Evolutionary conservation across 176 grass and related monocot species (phyloP).

Genomic region (Oryza punctata): DNA sequence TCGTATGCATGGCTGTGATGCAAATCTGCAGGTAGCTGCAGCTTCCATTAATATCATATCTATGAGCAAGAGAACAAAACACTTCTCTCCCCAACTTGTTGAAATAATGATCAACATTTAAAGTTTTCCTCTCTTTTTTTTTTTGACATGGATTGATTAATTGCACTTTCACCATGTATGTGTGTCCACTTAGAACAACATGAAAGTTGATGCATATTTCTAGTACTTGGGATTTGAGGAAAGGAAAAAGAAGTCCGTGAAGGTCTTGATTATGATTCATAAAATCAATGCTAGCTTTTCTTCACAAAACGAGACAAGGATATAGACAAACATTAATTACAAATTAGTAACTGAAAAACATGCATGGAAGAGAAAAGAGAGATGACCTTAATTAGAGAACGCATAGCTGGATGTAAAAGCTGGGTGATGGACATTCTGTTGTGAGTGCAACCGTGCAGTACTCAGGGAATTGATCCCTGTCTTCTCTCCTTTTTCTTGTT

Average conservation of each 20-base stretch:
- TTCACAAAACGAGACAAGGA: slow-evolving; percentile 21
- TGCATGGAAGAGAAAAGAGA: not conserved
- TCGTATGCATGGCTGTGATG: slow-evolving; percentile 9
- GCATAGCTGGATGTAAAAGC: slow-evolving; percentile 25
- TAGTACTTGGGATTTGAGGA: slow-evolving; percentile 34
- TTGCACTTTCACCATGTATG: not conserved
- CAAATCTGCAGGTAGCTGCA: slow-evolving; percentile 21
- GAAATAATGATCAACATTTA: slow-evolving; percentile 8
- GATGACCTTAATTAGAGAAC: slow-evolving; percentile 8
- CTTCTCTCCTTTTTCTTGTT: slow-evolving; percentile 15
- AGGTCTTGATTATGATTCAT: slow-evolving; percentile 19
- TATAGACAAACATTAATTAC: not conserved
- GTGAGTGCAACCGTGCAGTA: slow-evolving; percentile 17
- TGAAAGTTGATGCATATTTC: slow-evolving; percentile 31
- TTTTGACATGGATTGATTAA: slow-evolving; percentile 4
- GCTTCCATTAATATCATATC: slow-evolving; percentile 25
- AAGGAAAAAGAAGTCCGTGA: not conserved
- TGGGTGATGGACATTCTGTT: slow-evolving; percentile 9
- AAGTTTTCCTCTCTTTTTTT: not conserved
- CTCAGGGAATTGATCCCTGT: slow-evolving; percentile 6
- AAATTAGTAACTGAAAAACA: not conserved
- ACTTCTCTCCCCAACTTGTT: slow-evolving; percentile 24
- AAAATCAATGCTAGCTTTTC: not conserved
- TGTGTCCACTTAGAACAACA: not conserved
- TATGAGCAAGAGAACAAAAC: slow-evolving; percentile 32